These are phyloP conservation scores for Acorus gramineus DNA, from an alignment of 106 monocot genomes.

Conservation along the genomic window DNA sequence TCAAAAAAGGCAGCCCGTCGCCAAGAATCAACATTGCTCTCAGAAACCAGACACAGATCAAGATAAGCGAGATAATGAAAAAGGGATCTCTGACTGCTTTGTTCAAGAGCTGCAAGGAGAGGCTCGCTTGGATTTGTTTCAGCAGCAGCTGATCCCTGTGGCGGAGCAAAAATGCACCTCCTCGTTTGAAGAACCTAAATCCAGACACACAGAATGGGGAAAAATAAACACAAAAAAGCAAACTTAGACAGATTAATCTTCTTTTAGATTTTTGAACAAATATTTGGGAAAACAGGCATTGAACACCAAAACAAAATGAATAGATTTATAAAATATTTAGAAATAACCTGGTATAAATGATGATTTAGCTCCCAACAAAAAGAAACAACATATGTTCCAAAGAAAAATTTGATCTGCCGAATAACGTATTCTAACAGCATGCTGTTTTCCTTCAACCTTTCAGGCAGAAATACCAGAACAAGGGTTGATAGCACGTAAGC, in stretches of 20 bases:
- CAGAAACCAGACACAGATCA: slow-evolving; percentile 69
- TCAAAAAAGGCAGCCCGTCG: slow-evolving; percentile 93
- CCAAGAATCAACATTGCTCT: slow-evolving; percentile 84
- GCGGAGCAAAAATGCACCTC: slow-evolving; percentile 71
- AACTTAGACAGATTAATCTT: too few species aligned
- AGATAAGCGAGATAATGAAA: slow-evolving; percentile 84
- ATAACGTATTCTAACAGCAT: slow-evolving; percentile 33
- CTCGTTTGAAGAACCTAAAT: slow-evolving; percentile 75
- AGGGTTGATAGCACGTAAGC: slow-evolving; percentile 40
- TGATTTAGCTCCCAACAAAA: slow-evolving; percentile 84
- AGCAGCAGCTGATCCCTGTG: slow-evolving; percentile 86
- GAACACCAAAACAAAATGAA: too few species aligned
- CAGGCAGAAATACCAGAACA: slow-evolving; percentile 33
- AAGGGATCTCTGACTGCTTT: slow-evolving; percentile 68
- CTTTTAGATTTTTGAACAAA: too few species aligned
- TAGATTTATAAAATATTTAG: neutral
- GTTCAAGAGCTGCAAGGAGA: slow-evolving; percentile 77
- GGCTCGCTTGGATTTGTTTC: slow-evolving; percentile 89
- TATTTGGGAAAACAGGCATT: too few species aligned
- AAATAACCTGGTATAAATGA: slow-evolving; percentile 71
- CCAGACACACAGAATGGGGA: too few species aligned
- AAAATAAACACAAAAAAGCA: too few species aligned
- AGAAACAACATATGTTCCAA: slow-evolving; percentile 41
- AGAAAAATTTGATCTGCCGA: slow-evolving; percentile 38
- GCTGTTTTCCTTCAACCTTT: slow-evolving; percentile 29